These are phyloP conservation scores for Tolypocladium cylindrosporum DNA, from an alignment of 2,329 filamentous ascomycete species.

Conservation along the genomic window DNA sequence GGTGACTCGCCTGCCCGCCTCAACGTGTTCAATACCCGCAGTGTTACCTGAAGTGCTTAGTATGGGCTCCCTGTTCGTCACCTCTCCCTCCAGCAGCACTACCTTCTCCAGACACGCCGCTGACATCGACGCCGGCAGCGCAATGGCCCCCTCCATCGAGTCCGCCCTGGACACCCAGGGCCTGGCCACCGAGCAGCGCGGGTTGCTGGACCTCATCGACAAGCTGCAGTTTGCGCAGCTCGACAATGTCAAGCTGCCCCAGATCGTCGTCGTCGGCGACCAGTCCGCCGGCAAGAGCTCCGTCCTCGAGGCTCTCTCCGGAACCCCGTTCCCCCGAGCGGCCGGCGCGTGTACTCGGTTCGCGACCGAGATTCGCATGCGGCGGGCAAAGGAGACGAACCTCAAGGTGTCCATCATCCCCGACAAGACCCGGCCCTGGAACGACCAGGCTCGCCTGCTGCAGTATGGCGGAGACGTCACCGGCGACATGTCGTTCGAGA, in stretches of 20 bases:
- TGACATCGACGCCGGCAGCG: constrained; percentile 10
- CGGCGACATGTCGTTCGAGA: constrained; percentile 34
- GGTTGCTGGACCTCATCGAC: constrained; percentile 47
- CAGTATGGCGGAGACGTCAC: constrained; percentile 38
- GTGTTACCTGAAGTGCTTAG: background rate
- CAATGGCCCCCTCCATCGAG: constrained; percentile 33
- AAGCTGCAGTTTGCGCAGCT: constrained; percentile 43
- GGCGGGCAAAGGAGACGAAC: constrained; percentile 31
- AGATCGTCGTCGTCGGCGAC: constrained; percentile 55
- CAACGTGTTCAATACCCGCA: background rate
- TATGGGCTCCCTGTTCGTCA: constrained; percentile 8
- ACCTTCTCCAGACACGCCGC: constrained; percentile 4
- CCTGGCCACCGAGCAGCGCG: constrained; percentile 43
- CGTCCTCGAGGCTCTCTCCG: constrained; percentile 53
- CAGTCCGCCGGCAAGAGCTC: constrained; percentile 56
- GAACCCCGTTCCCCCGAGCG: constrained; percentile 49
- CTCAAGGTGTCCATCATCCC: constrained; percentile 46
- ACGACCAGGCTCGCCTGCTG: constrained; percentile 35
- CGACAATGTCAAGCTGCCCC: constrained; percentile 43
- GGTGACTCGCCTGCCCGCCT: background rate
- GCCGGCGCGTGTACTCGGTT: constrained; percentile 53
- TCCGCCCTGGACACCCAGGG: constrained; percentile 38
- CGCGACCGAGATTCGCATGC: constrained; percentile 48
- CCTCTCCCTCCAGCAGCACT: background rate
- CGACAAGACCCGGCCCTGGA: constrained; percentile 34